These are phyloP conservation scores for Fistulifera pelliculosa DNA, from an alignment of 108 stramenopile species.

Conservation along the genomic window DNA sequence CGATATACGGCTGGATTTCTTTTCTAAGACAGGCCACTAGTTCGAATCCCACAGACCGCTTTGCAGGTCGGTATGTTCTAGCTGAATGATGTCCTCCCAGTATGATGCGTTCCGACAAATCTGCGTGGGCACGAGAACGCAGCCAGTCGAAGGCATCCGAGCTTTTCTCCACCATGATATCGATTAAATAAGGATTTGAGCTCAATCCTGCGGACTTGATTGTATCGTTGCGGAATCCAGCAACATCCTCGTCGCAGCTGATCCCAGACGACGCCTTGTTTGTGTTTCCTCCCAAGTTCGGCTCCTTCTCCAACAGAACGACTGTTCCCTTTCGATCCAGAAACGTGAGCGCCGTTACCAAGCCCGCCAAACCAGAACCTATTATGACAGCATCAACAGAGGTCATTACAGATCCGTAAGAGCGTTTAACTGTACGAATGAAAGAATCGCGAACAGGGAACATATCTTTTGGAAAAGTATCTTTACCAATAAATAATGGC, in stretches of 20 bases:
- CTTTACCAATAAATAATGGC: too few species aligned
- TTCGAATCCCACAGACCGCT: too few species aligned
- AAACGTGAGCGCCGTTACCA: slow-evolving; percentile 58
- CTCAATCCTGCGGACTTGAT: slow-evolving; percentile 42
- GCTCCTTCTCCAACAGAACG: slow-evolving; percentile 70
- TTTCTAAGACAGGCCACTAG: too few species aligned
- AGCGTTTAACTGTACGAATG: too few species aligned
- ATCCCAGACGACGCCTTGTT: slow-evolving; percentile 83
- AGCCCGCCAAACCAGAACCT: slow-evolving; percentile 74
- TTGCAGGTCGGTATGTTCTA: too few species aligned
- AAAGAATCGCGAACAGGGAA: too few species aligned
- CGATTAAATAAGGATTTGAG: slow-evolving; percentile 39
- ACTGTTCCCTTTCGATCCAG: slow-evolving; percentile 71
- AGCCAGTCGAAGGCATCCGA: slow-evolving; percentile 61
- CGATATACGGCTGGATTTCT: too few species aligned
- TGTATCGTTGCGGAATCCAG: slow-evolving; percentile 57
- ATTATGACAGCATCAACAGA: slow-evolving; percentile 56
- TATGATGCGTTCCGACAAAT: too few species aligned
- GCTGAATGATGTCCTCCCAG: too few species aligned
- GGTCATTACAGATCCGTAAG: too few species aligned
- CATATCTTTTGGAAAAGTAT: too few species aligned
- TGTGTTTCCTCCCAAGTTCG: slow-evolving; percentile 72
- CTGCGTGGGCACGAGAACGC: slow-evolving; percentile 52
- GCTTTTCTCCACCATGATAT: slow-evolving; percentile 49
- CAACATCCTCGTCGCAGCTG: slow-evolving; percentile 38